Percentiles rank a stretch among this genome's conserved stretches.
Evolutionary conservation across 2,329 filamentous ascomycete species (phyloP).

Genomic region (Bipolaris oryzae): DNA sequence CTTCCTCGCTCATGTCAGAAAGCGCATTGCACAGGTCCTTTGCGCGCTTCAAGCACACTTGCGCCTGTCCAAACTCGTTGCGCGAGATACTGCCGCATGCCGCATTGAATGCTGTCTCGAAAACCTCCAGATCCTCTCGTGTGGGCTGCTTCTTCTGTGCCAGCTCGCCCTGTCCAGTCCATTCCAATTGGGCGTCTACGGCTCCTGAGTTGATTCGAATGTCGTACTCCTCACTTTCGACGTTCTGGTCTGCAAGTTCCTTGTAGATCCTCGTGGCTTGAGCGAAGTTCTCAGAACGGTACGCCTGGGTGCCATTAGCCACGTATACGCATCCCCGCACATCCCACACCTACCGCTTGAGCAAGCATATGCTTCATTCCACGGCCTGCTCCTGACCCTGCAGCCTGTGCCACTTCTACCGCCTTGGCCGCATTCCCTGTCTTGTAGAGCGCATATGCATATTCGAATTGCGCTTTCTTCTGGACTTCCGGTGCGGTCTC

Average conservation of each 20-base stretch:
- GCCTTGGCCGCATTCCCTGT: constrained; percentile 71
- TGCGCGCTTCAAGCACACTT: constrained; percentile 71
- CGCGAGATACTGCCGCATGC: constrained; percentile 75
- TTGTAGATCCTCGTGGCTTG: constrained; percentile 69
- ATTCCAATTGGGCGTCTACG: constrained; percentile 73
- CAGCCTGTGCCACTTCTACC: constrained; percentile 56
- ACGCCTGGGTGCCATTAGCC: constrained; percentile 57
- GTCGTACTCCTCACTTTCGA: constrained; percentile 72
- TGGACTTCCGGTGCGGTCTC: constrained; percentile 67
- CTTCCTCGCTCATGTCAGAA: constrained; percentile 74
- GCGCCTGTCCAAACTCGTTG: constrained; percentile 68
- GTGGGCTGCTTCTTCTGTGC: constrained; percentile 62
- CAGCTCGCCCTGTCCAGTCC: constrained; percentile 63
- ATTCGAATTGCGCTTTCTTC: constrained; percentile 68
- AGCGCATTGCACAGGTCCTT: constrained; percentile 73
- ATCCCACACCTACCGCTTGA: constrained; percentile 59
- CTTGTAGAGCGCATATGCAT: constrained; percentile 85
- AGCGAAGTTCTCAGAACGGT: constrained; percentile 75
- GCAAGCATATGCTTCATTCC: constrained; percentile 66
- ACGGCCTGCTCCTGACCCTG: constrained; percentile 46
- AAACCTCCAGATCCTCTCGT: constrained; percentile 71
- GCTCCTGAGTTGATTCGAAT: constrained; percentile 78
- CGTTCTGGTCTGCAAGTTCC: constrained; percentile 57
- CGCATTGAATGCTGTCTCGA: constrained; percentile 82
- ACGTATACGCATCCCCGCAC: background rate